Conservation (phyloP, 139 green algal genomes). For the Edaphochlamys debaryana region DNA sequence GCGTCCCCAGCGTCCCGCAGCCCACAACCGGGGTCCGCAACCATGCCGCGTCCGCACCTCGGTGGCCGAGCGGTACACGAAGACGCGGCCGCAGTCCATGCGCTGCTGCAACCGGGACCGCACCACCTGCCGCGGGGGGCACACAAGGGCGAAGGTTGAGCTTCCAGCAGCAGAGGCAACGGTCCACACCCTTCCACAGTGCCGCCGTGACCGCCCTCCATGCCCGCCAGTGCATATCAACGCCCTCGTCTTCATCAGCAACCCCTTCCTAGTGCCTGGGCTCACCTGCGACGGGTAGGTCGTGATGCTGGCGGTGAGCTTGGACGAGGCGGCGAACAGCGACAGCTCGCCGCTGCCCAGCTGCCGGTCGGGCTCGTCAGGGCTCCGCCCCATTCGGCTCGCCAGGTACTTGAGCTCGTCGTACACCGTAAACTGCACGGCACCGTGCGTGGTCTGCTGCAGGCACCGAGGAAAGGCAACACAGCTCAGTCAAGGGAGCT, state of each 20-base stretch:
- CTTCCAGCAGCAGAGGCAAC: no score
- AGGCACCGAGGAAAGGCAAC: not conserved
- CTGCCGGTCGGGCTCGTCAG: not conserved
- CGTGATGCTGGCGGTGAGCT: constrained; percentile 83
- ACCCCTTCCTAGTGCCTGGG: no score
- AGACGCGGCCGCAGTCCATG: constrained; percentile 61
- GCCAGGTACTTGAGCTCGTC: constrained; percentile 89
- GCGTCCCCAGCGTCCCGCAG: not conserved
- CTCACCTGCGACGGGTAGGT: constrained; percentile 94
- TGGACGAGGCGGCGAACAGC: constrained; percentile 81
- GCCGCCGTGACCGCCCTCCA: no score
- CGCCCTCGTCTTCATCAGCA: no score
- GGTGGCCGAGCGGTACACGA: constrained; percentile 59
- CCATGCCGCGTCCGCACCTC: constrained; percentile 20
- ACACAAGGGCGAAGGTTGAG: no score
- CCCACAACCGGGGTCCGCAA: not conserved
- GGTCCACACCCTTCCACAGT: no score
- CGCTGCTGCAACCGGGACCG: constrained; percentile 90
- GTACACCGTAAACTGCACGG: constrained; percentile 97
- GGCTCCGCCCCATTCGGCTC: not conserved
- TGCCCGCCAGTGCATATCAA: no score
- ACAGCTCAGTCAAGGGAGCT: no score
- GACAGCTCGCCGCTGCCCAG: constrained; percentile 61
- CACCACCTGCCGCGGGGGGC: constrained; percentile 69
- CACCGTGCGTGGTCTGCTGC: constrained; percentile 84